A percentile compares a stretch with the other conserved stretches of the same genome.
Conservation (phyloP, 345 rosid genomes). For the Salix brachista region DNA sequence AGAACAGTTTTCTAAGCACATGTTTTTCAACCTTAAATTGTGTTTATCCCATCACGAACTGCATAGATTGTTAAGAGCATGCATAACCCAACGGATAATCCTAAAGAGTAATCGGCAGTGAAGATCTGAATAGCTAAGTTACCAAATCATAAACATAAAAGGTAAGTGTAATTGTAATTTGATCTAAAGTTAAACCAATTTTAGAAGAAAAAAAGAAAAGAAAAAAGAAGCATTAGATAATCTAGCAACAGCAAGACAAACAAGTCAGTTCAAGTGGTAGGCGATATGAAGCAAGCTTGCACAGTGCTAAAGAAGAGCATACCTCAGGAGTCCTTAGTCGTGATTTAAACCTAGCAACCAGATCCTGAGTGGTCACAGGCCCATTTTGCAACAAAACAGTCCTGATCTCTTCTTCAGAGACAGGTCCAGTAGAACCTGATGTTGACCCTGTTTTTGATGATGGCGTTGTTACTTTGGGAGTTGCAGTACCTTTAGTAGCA, state of each 20-base stretch:
- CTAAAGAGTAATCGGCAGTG: neutral
- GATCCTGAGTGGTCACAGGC: slow-evolving; percentile 81
- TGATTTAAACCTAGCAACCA: slow-evolving; percentile 76
- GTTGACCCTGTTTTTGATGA: slow-evolving; percentile 42
- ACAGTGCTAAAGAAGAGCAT: slow-evolving; percentile 2
- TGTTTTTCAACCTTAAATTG: neutral
- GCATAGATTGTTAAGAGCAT: neutral
- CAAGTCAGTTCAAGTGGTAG: neutral
- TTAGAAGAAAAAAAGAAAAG: too few relatives aligned
- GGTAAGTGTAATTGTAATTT: neutral
- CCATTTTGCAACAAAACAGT: slow-evolving; percentile 72
- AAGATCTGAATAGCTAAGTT: neutral
- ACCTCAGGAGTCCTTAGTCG: slow-evolving; percentile 73
- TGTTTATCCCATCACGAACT: neutral
- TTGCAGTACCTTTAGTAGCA: slow-evolving; percentile 32
- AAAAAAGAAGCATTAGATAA: neutral
- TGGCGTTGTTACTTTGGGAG: slow-evolving; percentile 44
- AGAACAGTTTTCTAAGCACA: neutral
- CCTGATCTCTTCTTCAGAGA: slow-evolving; percentile 85
- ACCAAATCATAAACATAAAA: too few relatives aligned
- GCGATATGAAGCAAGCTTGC: neutral
- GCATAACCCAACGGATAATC: neutral
- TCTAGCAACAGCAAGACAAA: neutral
- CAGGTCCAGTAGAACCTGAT: slow-evolving; percentile 51
- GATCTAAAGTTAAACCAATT: neutral